Percentiles rank a stretch among this genome's conserved stretches.
phyloP scores from a whole-genome alignment of 75 land plant species.

The Selaginella tamariscina region DNA sequence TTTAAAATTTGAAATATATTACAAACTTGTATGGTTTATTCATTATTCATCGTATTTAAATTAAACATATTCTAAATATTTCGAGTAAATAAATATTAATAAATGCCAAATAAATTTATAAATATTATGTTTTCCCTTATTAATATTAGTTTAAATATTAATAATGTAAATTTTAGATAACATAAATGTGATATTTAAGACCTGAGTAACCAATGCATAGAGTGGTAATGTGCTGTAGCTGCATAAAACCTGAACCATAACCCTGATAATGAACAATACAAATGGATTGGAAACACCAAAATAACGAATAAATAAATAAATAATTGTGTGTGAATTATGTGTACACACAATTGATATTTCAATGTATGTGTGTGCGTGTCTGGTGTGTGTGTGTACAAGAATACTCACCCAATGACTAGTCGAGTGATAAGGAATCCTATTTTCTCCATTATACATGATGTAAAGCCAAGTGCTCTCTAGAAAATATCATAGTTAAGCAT shows the following conservation, averaged over 20 bases:
- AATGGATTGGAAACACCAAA: background rate
- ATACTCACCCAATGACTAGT: slow-evolving; percentile 37
- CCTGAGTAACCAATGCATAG: slow-evolving; percentile 78
- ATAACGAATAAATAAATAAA: no score
- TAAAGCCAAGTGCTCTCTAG: slow-evolving; percentile 61
- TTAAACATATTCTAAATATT: no score
- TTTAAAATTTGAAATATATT: background rate
- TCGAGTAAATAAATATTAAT: no score
- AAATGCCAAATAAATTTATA: no score
- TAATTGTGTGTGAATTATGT: slow-evolving; percentile 13
- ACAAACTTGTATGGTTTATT: no score
- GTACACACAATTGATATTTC: no score
- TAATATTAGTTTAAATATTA: no score
- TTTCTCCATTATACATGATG: slow-evolving; percentile 37
- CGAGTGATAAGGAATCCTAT: slow-evolving; percentile 29
- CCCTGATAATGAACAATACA: slow-evolving; percentile 21
- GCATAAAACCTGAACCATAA: slow-evolving; percentile 45
- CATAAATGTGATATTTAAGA: slow-evolving; percentile 7
- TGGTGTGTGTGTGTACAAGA: no score
- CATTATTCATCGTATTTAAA: no score
- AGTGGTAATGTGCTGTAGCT: slow-evolving; percentile 61
- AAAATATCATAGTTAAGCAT: slow-evolving; percentile 9
- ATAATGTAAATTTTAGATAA: no score
- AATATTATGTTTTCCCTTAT: no score
- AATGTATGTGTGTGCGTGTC: slow-evolving; percentile 59